Evolutionary conservation across 2,329 filamentous ascomycete species (phyloP).

Genomic region (Diaporthe sp.): DNA sequence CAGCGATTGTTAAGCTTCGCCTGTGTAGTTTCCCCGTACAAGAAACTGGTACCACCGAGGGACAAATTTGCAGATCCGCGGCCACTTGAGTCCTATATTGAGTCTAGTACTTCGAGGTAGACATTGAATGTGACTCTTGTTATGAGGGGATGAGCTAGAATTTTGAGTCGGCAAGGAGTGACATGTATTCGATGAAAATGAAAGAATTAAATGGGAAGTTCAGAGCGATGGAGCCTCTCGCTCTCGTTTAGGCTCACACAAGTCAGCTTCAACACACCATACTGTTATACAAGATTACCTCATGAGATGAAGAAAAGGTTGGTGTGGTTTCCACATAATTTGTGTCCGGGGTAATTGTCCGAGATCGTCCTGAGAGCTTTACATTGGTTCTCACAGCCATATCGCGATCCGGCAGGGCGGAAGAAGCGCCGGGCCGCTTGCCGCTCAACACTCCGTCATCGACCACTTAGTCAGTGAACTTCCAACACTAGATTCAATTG

Average conservation of each 20-base stretch:
- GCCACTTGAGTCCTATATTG: background rate
- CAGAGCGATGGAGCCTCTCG: background rate
- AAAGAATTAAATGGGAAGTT: background rate
- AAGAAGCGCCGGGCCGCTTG: background rate
- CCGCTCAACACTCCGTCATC: background rate
- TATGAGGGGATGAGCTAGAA: background rate
- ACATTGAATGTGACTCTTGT: fast-evolving
- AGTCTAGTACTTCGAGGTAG: background rate
- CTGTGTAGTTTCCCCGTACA: no score
- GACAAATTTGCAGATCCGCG: background rate
- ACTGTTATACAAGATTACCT: no score
- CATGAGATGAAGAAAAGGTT: background rate
- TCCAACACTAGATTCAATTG: no score
- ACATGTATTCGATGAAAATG: background rate
- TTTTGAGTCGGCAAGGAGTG: no score
- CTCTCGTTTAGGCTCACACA: background rate
- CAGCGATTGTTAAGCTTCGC: no score
- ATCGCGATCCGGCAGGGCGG: background rate
- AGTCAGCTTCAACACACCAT: background rate
- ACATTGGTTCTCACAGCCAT: background rate
- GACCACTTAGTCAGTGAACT: background rate
- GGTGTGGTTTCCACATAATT: no score
- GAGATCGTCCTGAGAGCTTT: background rate
- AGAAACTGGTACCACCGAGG: no score
- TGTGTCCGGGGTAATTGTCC: background rate